These are phyloP conservation scores for Cladosporium sp. DNA, from an alignment of 2,329 filamentous ascomycete genomes.

Conservation along the genomic window DNA sequence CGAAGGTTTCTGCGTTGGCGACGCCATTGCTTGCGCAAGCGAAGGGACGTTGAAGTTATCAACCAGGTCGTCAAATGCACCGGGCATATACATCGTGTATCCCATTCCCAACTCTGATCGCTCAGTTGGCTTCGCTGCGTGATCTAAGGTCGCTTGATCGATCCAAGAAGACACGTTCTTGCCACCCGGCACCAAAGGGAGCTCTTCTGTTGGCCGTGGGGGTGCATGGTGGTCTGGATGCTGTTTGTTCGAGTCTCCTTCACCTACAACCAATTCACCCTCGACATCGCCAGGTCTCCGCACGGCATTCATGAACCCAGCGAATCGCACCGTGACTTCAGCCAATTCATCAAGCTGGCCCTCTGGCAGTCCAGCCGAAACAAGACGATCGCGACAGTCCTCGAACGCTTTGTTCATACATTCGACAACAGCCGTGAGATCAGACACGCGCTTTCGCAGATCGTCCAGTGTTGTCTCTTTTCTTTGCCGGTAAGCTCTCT, in stretches of 20 bases:
- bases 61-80: slow-evolving; percentile 1
- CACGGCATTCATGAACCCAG: slow-evolving; percentile 17
- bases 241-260: neutral
- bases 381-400: slow-evolving; percentile 29
- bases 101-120: slow-evolving; percentile 20
- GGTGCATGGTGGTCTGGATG: neutral
- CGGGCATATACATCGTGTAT: slow-evolving; percentile 21
- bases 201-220: neutral
- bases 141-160: slow-evolving; percentile 18
- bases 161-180: slow-evolving; percentile 26
- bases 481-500: slow-evolving; percentile 76
- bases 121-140: slow-evolving; percentile 4
- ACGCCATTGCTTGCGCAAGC: slow-evolving; percentile 3
- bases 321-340: slow-evolving; percentile 14
- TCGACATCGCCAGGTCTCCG: slow-evolving; percentile 17
- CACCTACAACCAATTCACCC: slow-evolving; percentile 6
- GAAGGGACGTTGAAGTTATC: slow-evolving; percentile 8
- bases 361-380: slow-evolving; percentile 17
- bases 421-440: slow-evolving; percentile 64
- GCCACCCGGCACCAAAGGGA: neutral
- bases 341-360: slow-evolving; percentile 20
- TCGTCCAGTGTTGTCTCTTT: slow-evolving; percentile 77
- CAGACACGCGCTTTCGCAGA: slow-evolving; percentile 64
- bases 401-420: slow-evolving; percentile 70
- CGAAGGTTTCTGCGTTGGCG: neutral